Evolutionary conservation across 2,329 filamentous ascomycete species (phyloP), one percentile per base, ranked within the genome.

Genomic region (Madurella fahalii): DNA sequence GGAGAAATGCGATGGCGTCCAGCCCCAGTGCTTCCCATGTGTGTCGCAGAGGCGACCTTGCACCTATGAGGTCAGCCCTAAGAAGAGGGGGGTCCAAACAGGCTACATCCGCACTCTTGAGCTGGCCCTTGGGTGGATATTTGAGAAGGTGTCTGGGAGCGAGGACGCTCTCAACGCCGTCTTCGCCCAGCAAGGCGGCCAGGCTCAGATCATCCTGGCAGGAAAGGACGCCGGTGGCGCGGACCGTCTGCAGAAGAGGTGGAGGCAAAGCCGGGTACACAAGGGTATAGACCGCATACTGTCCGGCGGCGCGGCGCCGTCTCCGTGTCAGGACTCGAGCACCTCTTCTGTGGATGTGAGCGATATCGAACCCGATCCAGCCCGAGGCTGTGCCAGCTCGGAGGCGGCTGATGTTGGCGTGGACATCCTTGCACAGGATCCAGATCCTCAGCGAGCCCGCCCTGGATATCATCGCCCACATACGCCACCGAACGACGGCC

Each of bases 11-110:
- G 86, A 90, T 64, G 87, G 87, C 15, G 74, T 75, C 11, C 82
- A 84, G 60, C 86, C 86, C 5, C 74, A 75, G 13, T 90, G 87
- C 67, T 82, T 81, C 45, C 85, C 85, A 2, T 90, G 87, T 70
- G 76, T 77, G 7, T 74, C 79, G 4, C 80, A 86, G 57, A 81
- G 79, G 51, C 77, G 87, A 47, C 68, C 76, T 34, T 92, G 89
- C 68, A 84, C 85, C 15, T 92, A 91, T 67, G 83, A 86, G 58
- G 79, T 85, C 51, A 84, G 83, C 51, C 83, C 86, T 8, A 90
- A 89, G 70, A 90, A 90, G 68, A 78, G 88, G 59, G 88, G 89
- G 4, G 82, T 92, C 11, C 87, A 87, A 63, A 88, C 88, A n/a
- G 88, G 89, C 15, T 90, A 91, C 65, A 85, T 92, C 52, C 80